Base-by-base conservation (phyloP, 495 filamentous ascomycete genomes). In the Bacidia rubella region DNA sequence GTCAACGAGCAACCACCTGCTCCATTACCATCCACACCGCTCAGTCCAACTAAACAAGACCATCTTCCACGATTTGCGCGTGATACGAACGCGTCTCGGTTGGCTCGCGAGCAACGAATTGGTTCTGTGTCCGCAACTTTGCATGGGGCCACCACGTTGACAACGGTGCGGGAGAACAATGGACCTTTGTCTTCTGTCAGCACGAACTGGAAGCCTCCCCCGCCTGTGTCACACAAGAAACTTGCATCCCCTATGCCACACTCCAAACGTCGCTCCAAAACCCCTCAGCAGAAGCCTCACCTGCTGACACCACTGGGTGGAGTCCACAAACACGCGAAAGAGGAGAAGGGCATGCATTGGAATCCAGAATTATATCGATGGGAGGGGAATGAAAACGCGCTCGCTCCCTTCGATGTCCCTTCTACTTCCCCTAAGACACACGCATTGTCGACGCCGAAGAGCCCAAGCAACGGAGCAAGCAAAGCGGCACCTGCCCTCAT, bases 361-460 rank as follows among this genome's bases (percentile, higher is more conserved):
- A 98, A 98, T 62, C 86, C 92, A 1, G 63, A 66, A 15, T 82
- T 82, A 1, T 89, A 81, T 60, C 77, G 80, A 24, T 98, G 93
- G 92, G 92, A 97, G 69, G 92, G 92, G 38, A 98, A 98, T 59
- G 92, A 97, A 63, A 88, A 87, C 51, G 77, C 77, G 12, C 69
- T 95, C 20, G 73, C 72, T 39, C 78, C 80, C 11, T 97, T 97
- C 63, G 86, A 92, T 25, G 23, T 51, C 15, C 56, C 73, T 58
- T 5, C 72, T 67, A 45, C 56, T 17, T 57, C 56, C 56, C 72
- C 27, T 62, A 69, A 17, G 61, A 74, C 63, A 49, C 74, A 68
- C 10, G 65, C 64, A 29, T 56, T 24, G 10, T 24, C 48, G 11
- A 59, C 27, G 24, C 59, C 48, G 12, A 58, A 65, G 49, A 47